Conservation (phyloP, 257 asterid genomes). For the Solanum commersonii region DNA sequence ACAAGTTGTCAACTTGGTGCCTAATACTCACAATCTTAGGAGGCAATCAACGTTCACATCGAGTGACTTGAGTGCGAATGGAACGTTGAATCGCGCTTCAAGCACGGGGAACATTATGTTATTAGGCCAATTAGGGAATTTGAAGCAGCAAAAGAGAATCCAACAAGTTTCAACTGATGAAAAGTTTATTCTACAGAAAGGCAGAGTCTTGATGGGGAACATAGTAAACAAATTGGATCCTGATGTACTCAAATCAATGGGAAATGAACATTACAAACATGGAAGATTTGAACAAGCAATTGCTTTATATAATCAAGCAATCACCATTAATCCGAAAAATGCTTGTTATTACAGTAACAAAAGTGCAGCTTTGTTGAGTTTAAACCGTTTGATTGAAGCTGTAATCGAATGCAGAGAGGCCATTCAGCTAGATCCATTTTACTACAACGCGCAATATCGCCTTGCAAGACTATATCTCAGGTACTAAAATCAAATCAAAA, state of each 20-base stretch:
- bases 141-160: conserved; percentile 12
- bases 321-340: conserved; percentile 35
- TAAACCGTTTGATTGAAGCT: conserved; percentile 49
- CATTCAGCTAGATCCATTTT: conserved; percentile 32
- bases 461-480: conserved; percentile 46
- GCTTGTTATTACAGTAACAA: conserved; percentile 49
- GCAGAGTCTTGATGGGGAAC: conserved; percentile 7
- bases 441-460: conserved; percentile 47
- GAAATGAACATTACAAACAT: conserved; percentile 37
- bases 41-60: conserved; percentile 22
- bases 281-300: conserved; percentile 46
- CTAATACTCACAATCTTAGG: conserved; percentile 8
- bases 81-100: conserved; percentile 14
- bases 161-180: not conserved
- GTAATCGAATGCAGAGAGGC: conserved; percentile 42
- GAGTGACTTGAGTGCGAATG: conserved; percentile 22
- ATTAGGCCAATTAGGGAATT: conserved; percentile 30
- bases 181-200: not conserved
- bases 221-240: conserved; percentile 18
- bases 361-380: conserved; percentile 50
- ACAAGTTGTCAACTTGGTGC: conserved; percentile 16
- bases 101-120: conserved; percentile 37
- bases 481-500: conserved; percentile 3
- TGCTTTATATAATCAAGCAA: conserved; percentile 43
- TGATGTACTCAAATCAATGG: conserved; percentile 40